Conservation (phyloP, 1,284 basidiomycete genomes). For the Pterulicium gracile region DNA sequence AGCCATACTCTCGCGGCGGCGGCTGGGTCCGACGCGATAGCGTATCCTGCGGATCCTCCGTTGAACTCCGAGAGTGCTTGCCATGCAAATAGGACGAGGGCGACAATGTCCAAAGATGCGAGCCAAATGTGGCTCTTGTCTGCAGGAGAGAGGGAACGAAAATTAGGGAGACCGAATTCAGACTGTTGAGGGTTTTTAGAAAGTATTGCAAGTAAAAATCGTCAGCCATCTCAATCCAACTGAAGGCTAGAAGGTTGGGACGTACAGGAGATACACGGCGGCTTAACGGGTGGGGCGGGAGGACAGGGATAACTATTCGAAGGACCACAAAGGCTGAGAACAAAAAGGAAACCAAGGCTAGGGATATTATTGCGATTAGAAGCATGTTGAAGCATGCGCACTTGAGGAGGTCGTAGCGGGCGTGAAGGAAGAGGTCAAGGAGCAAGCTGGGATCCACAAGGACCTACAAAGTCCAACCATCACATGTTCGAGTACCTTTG, state of each 20-base stretch:
- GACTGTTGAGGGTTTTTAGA: no score
- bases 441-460: no score
- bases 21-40: conserved; percentile 32
- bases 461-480: no score
- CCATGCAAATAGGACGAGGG: conserved; percentile 53
- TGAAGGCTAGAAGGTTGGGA: conserved; percentile 10
- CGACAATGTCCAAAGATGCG: conserved; percentile 48
- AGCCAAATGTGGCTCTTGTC: conserved; percentile 67
- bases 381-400: no score
- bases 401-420: no score
- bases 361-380: conserved; percentile 48
- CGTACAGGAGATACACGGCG: conserved; percentile 57
- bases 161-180: conserved; percentile 61
- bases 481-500: no score
- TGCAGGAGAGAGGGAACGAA: conserved; percentile 47
- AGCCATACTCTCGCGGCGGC: conserved; percentile 53
- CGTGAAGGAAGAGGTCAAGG: no score
- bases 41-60: conserved; percentile 30
- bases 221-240: background rate
- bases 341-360: conserved; percentile 58
- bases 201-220: no score
- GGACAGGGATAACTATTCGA: conserved; percentile 57
- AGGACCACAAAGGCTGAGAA: conserved; percentile 63
- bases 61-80: conserved; percentile 43
- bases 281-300: conserved; percentile 59